phyloP scores from a whole-genome alignment of 164 flowering plant species.

The Hamamelis virginiana region DNA sequence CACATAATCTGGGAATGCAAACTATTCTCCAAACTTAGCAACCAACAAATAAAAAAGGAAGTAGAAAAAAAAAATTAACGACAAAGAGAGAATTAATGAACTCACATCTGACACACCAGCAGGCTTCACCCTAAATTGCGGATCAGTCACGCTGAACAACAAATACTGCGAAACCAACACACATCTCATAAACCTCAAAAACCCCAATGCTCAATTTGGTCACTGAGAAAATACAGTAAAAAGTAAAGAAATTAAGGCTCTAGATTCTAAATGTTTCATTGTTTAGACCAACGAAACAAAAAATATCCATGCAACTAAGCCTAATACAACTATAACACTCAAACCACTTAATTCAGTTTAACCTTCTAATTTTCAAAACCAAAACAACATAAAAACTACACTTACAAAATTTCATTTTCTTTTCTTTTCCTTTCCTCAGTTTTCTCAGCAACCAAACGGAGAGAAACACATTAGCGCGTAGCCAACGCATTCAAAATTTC shows the following conservation, averaged over 20 bases:
- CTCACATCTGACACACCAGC: constrained; percentile 96
- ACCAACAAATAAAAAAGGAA: neutral
- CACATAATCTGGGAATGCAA: constrained; percentile 86
- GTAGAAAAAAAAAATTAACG: neutral
- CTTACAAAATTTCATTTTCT: neutral
- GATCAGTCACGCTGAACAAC: constrained; percentile 92
- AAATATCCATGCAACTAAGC: neutral
- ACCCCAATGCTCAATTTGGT: neutral
- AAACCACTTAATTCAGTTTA: neutral
- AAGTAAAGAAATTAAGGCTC: neutral
- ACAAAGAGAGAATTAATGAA: constrained; percentile 16
- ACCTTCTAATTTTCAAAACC: neutral
- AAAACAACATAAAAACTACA: neutral
- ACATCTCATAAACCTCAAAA: neutral
- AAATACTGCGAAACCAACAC: constrained; percentile 62
- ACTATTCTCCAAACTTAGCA: constrained; percentile 30
- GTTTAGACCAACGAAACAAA: neutral
- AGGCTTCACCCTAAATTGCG: constrained; percentile 71
- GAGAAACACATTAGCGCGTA: neutral
- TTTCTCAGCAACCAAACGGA: constrained; percentile 1
- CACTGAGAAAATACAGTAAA: neutral
- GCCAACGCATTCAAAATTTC: constrained; percentile 3
- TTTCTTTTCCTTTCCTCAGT: neutral
- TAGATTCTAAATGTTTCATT: neutral
- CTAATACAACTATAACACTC: neutral